Evolutionary conservation across 176 grass and related monocot genomes (phyloP).

Genomic region (Oryza meridionalis): DNA sequence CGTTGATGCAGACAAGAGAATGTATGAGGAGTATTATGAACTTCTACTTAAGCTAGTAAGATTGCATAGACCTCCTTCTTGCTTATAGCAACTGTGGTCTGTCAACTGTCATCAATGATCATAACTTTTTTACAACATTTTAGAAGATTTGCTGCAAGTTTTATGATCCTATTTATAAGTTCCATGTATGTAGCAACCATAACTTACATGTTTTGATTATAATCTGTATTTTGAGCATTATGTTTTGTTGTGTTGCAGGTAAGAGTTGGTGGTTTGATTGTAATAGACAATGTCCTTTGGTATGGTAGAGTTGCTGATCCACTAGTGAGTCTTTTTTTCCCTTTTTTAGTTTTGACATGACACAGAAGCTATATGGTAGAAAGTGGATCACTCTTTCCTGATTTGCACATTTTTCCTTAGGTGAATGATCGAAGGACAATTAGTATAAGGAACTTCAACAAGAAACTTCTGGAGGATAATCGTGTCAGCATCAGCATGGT

Average conservation of each 20-base stretch:
- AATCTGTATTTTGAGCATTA: not conserved
- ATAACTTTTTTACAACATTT: not conserved
- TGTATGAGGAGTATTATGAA: slow-evolving; percentile 89
- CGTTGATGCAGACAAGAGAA: slow-evolving; percentile 93
- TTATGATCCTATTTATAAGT: slow-evolving; percentile 2
- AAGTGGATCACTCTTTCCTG: not conserved
- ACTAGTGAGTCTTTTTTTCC: slow-evolving; percentile 42
- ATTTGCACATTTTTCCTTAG: slow-evolving; percentile 42
- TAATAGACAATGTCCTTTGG: slow-evolving; percentile 98
- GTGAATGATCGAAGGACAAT: slow-evolving; percentile 79
- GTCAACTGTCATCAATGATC: not conserved
- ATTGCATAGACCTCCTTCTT: not conserved
- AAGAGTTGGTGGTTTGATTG: slow-evolving; percentile 82
- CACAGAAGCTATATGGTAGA: slow-evolving; percentile 10
- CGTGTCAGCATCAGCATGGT: slow-evolving; percentile 88
- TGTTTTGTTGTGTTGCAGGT: slow-evolving; percentile 55
- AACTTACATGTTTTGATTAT: not conserved
- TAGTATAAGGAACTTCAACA: slow-evolving; percentile 95
- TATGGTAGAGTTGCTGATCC: slow-evolving; percentile 89
- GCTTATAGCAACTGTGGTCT: not conserved
- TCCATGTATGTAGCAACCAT: not conserved
- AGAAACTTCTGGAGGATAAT: slow-evolving; percentile 85
- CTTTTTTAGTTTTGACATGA: slow-evolving; percentile 10
- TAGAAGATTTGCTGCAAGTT: slow-evolving; percentile 8
- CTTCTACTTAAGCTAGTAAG: slow-evolving; percentile 89